These are phyloP conservation scores for Tilletiaria anomala DNA, from an alignment of 1,284 basidiomycete genomes.

Conservation along the genomic window DNA sequence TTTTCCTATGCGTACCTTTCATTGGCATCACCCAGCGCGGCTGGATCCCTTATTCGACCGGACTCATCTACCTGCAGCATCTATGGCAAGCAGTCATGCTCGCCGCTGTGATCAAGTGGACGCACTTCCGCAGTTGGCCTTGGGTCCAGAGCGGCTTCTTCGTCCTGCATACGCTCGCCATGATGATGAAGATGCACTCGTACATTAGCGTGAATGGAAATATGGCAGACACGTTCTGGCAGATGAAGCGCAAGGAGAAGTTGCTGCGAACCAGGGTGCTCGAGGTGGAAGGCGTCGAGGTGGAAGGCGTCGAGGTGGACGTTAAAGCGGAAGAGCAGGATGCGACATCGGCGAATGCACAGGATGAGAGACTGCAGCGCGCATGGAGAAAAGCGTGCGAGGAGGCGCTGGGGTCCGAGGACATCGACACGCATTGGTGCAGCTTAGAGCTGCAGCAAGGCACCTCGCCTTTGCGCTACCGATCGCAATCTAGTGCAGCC, in stretches of 20 bases:
- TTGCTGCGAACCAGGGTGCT: constrained; percentile 25
- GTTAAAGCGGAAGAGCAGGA: constrained; percentile 5
- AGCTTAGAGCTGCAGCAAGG: neutral
- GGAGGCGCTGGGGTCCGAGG: neutral
- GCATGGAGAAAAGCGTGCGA: neutral
- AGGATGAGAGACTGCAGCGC: constrained; percentile 1
- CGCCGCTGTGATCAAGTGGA: constrained; percentile 29
- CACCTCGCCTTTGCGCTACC: neutral
- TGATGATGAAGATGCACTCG: constrained; percentile 95
- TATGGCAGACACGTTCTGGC: constrained; percentile 46
- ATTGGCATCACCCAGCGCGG: constrained; percentile 36
- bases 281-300: constrained; percentile 11
- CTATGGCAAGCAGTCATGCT: constrained; percentile 25
- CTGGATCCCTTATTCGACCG: constrained; percentile 45
- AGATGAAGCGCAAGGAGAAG: constrained; percentile 14
- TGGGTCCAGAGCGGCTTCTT: constrained; percentile 97
- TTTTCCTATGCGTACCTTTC: constrained; percentile 65
- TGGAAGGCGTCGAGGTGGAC: constrained; percentile 8
- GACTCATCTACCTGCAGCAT: constrained; percentile 16
- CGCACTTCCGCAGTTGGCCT: constrained; percentile 55
- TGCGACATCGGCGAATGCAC: constrained; percentile 3
- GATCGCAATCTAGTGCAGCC: no score
- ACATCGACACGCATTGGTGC: neutral
- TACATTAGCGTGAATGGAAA: constrained; percentile 81
- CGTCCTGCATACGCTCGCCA: constrained; percentile 71